These are phyloP conservation scores for Fusarium sp. DNA, from an alignment of 2,329 filamentous ascomycete species.

Conservation along the genomic window DNA sequence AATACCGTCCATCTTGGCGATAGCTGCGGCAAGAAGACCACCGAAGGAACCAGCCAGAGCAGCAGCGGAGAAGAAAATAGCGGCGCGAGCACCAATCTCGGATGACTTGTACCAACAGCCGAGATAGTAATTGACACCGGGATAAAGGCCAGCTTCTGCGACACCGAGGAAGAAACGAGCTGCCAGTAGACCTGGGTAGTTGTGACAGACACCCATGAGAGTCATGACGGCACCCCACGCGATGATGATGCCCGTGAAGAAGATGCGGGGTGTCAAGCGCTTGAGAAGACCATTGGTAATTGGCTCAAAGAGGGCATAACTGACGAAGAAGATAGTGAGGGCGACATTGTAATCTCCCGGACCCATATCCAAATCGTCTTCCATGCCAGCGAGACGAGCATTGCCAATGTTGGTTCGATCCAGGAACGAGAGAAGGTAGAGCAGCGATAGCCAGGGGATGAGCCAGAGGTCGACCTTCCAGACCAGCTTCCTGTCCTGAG, in stretches of 20 bases:
- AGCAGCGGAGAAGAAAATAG: slow-evolving; percentile 83
- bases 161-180: slow-evolving; percentile 69
- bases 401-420: slow-evolving; percentile 59
- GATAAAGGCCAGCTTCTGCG: slow-evolving; percentile 73
- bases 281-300: slow-evolving; percentile 74
- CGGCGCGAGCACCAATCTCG: slow-evolving; percentile 76
- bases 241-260: slow-evolving; percentile 74
- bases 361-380: slow-evolving; percentile 24
- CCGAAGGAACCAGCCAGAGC: slow-evolving; percentile 80
- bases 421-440: slow-evolving; percentile 65
- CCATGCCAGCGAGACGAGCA: slow-evolving; percentile 49
- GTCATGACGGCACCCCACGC: slow-evolving; percentile 59
- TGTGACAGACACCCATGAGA: slow-evolving; percentile 59
- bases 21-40: slow-evolving; percentile 74
- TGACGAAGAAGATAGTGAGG: slow-evolving; percentile 74
- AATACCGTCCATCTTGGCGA: slow-evolving; percentile 71
- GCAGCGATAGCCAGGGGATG: slow-evolving; percentile 66
- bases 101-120: slow-evolving; percentile 82
- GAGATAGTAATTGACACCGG: slow-evolving; percentile 74
- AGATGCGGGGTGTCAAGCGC: slow-evolving; percentile 66
- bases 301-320: slow-evolving; percentile 72
- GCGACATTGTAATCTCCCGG: slow-evolving; percentile 65
- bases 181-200: slow-evolving; percentile 55
- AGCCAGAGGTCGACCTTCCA: slow-evolving; percentile 66
- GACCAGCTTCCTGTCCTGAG: slow-evolving; percentile 59